Evolutionary conservation across 306 rosid species (phyloP).

Genomic region (Malus sylvestris): DNA sequence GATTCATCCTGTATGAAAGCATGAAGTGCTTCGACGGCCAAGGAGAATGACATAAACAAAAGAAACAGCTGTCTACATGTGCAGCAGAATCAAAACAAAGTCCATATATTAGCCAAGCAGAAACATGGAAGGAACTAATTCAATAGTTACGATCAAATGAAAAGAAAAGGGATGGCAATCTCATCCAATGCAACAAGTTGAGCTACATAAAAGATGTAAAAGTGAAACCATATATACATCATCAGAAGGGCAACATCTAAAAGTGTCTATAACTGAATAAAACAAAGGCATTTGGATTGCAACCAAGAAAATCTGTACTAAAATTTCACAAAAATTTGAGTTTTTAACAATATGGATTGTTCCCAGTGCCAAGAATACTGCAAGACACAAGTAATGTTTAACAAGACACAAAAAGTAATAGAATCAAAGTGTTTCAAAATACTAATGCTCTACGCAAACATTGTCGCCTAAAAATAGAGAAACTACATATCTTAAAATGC

Average conservation of each 20-base stretch:
- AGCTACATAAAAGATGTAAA: not conserved
- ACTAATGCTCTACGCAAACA: not conserved
- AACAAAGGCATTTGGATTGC: not conserved
- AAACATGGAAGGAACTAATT: not conserved
- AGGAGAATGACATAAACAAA: slow-evolving; percentile 92
- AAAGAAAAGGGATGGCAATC: not conserved
- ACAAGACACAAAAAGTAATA: not conserved
- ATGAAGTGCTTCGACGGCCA: slow-evolving; percentile 97
- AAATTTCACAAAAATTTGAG: not conserved
- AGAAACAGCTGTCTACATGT: slow-evolving; percentile 98
- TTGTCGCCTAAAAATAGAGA: not conserved
- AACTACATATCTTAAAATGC: not conserved
- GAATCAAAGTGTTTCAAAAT: not conserved
- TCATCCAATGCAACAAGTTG: not conserved
- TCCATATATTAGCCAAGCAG: slow-evolving; percentile 45
- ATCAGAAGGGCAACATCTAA: not conserved
- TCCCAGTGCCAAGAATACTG: not conserved
- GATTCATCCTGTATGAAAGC: slow-evolving; percentile 98
- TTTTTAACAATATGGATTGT: not conserved
- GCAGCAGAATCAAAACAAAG: slow-evolving; percentile 43
- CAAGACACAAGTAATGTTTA: not conserved
- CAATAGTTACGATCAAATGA: not conserved
- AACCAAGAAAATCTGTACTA: not conserved
- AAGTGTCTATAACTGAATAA: not conserved
- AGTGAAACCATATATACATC: not conserved